Conservation (phyloP, 495 filamentous ascomycete species). For the Monascus purpureus region DNA sequence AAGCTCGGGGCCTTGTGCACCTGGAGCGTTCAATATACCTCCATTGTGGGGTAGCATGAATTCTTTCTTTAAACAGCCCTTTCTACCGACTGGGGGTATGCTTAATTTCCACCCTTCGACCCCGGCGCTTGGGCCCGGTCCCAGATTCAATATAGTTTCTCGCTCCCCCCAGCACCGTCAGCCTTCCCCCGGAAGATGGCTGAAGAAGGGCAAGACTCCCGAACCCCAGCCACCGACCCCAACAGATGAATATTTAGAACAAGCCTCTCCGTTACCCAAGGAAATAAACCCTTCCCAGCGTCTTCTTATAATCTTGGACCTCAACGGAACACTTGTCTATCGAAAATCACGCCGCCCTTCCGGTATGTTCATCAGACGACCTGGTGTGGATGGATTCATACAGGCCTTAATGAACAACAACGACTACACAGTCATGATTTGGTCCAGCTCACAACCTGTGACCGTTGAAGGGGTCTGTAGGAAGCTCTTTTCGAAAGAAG, state of each 20-base stretch:
- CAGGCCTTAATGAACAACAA: constrained; percentile 43
- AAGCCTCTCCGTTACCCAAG: constrained; percentile 19
- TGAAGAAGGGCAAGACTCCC: no score
- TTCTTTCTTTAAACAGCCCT: no score
- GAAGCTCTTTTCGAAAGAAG: constrained; percentile 32
- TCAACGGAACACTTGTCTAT: constrained; percentile 80
- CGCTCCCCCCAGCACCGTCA: no score
- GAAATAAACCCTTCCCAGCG: constrained; percentile 18
- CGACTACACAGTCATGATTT: constrained; percentile 69
- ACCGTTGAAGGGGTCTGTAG: constrained; percentile 50
- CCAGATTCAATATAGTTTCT: no score
- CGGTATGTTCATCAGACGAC: constrained; percentile 43
- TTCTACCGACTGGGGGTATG: no score
- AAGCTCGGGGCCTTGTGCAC: no score
- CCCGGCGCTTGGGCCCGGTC: no score
- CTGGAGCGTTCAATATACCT: no score
- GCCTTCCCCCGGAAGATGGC: no score
- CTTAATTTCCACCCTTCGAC: no score
- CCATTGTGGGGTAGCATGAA: no score
- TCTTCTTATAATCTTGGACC: constrained; percentile 72
- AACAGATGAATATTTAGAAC: constrained; percentile 27
- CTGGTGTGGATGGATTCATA: constrained; percentile 51
- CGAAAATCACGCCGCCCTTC: constrained; percentile 41
- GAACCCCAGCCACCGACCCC: constrained; percentile 29
- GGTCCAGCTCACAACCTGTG: constrained; percentile 65